phyloP scores from a whole-genome alignment of 164 flowering plant species.

The Euptelea pleiosperma region DNA sequence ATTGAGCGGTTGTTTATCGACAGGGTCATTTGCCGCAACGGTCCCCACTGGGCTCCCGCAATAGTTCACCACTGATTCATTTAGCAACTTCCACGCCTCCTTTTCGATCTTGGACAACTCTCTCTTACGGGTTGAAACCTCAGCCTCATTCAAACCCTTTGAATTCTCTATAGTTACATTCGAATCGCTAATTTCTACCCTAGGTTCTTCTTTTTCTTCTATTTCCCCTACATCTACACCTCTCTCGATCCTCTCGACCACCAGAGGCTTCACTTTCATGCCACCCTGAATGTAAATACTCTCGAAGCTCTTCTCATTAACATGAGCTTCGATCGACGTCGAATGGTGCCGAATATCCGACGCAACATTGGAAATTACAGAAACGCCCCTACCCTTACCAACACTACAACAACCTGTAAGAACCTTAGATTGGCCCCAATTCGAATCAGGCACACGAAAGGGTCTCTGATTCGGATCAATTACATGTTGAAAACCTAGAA shows the following conservation, averaged over 20 bases:
- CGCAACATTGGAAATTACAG: slow-evolving; percentile 42
- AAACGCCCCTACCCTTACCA: slow-evolving; percentile 22
- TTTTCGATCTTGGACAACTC: slow-evolving; percentile 58
- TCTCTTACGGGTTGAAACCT: slow-evolving; percentile 22
- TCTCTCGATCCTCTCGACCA: slow-evolving; percentile 38
- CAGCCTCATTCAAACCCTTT: slow-evolving; percentile 31
- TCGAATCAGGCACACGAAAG: slow-evolving; percentile 32
- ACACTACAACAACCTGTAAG: slow-evolving; percentile 15
- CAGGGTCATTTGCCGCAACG: slow-evolving; percentile 83
- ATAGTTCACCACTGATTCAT: slow-evolving; percentile 62
- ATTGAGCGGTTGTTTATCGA: slow-evolving; percentile 63
- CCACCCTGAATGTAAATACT: slow-evolving; percentile 62
- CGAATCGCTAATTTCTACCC: slow-evolving; percentile 19
- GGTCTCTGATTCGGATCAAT: slow-evolving; percentile 29
- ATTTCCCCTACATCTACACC: slow-evolving; percentile 19
- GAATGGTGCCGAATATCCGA: slow-evolving; percentile 63
- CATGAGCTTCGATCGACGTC: slow-evolving; percentile 52
- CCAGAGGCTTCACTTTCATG: slow-evolving; percentile 59
- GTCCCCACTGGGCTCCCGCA: slow-evolving; percentile 95
- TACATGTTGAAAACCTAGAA: slow-evolving; percentile 19
- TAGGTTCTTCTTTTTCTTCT: slow-evolving; percentile 16
- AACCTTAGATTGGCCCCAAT: slow-evolving; percentile 39
- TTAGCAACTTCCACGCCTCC: slow-evolving; percentile 82
- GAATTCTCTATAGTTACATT: slow-evolving; percentile 27
- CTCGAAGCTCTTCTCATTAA: slow-evolving; percentile 55